Evolutionary conservation across 2,329 filamentous ascomycete species (phyloP).

Genomic region (Didymellaceae sp.): DNA sequence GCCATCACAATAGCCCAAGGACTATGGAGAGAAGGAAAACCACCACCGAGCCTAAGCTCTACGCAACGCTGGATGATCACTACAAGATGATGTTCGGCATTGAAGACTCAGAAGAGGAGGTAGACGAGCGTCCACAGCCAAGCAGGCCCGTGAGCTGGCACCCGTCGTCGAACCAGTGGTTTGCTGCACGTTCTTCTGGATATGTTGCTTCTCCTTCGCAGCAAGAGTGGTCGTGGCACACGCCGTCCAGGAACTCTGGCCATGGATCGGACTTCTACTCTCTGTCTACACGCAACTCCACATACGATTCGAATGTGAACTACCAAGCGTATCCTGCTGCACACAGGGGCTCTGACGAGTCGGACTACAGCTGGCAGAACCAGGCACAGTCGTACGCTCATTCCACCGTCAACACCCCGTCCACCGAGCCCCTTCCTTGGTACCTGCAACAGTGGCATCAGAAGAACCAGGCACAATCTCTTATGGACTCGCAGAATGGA

Average conservation of each 20-base stretch:
- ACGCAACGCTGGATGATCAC: conserved; percentile 50
- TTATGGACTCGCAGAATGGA: conserved; percentile 23
- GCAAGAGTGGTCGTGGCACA: conserved; percentile 38
- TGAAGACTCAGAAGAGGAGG: conserved; percentile 32
- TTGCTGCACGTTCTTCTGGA: conserved; percentile 27
- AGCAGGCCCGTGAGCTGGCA: conserved; percentile 76
- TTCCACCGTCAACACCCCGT: conserved; percentile 42
- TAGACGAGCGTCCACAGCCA: conserved; percentile 34
- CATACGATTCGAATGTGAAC: conserved; percentile 30
- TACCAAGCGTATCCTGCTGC: conserved; percentile 21
- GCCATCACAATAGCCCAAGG: conserved; percentile 48
- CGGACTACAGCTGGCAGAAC: conserved; percentile 42
- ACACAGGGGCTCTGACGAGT: conserved; percentile 34
- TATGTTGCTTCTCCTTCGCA: conserved; percentile 32
- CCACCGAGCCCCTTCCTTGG: conserved; percentile 44
- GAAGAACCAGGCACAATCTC: conserved; percentile 38
- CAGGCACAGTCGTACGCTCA: conserved; percentile 31
- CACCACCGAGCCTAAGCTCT: conserved; percentile 46
- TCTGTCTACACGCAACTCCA: conserved; percentile 44
- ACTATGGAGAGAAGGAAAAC: conserved; percentile 48
- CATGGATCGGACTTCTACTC: conserved; percentile 46
- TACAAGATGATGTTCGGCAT: conserved; percentile 52
- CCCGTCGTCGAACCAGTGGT: conserved; percentile 62
- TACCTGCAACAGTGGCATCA: conserved; percentile 48
- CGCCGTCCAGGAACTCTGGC: conserved; percentile 34